Percentiles rank a stretch among this genome's conserved stretches.
Conservation (phyloP, 495 filamentous ascomycete species). For the Penicillium fimorum region DNA sequence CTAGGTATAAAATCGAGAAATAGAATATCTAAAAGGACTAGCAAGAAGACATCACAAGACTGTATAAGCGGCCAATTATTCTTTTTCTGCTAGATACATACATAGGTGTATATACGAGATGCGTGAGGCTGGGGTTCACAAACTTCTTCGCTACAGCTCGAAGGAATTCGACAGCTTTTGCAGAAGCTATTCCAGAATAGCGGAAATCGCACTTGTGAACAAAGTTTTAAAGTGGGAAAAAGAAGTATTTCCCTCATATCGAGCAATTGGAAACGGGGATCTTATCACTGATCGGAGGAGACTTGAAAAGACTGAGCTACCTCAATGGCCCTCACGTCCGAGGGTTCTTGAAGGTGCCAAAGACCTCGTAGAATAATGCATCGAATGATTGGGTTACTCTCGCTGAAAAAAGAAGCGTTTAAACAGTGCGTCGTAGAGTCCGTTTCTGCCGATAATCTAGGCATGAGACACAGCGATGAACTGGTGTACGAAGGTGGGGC, state of each 20-base stretch:
- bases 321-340: slow-evolving; percentile 8
- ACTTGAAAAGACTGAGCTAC: background rate
- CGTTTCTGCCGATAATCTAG: slow-evolving; percentile 6
- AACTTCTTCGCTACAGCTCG: slow-evolving; percentile 21
- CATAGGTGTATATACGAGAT: slow-evolving; percentile 20
- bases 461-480: slow-evolving; percentile 1
- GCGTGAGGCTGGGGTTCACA: slow-evolving; percentile 17
- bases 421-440: background rate
- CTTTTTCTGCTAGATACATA: no score
- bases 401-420: slow-evolving; percentile 12
- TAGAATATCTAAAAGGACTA: no score
- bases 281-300: slow-evolving; percentile 3
- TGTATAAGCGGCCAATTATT: no score
- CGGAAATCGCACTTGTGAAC: slow-evolving; percentile 18
- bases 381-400: slow-evolving; percentile 11
- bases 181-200: slow-evolving; percentile 12
- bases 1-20: no score
- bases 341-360: slow-evolving; percentile 12
- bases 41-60: no score
- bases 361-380: slow-evolving; percentile 17
- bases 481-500: slow-evolving; percentile 2
- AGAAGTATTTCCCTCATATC: slow-evolving; percentile 16
- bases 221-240: slow-evolving; percentile 16
- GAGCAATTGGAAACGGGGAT: slow-evolving; percentile 20
- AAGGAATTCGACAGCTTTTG: slow-evolving; percentile 25